Evolutionary conservation across 129 eudicot genomes (phyloP), one percentile per base, ranked within the genome.

Genomic region (Cynara cardunculus): DNA sequence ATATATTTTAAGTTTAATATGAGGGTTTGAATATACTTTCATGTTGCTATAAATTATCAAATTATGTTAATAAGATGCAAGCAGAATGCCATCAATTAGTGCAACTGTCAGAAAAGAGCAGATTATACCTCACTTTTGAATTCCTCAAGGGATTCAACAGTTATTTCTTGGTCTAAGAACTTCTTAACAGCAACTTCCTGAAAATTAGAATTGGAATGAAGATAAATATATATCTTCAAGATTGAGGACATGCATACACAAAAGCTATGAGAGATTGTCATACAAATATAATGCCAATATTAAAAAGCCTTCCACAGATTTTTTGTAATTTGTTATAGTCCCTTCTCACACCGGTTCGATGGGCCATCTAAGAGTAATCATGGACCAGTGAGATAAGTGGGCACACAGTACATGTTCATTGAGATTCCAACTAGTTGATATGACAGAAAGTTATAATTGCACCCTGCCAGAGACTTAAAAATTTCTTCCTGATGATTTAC

Each of bases 181-280:
- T 82, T 92, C 87, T 95, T 95, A 30, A 95, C 94, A 88, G 99
- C 99, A 81, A 95, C 99, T 88, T 90, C 99, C 99, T 95, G 86
- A 24, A 78, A 82, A 78, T 26, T 44, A 28, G 65, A 72, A 72
- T 46, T 11, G 80, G 75, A 61, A 41, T 27, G 61, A 83, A 14
- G 46, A 73, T 28, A 26, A 25, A 39, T 68, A 75, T 39, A 71
- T 69, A 61, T 71, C 65, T 71, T 46, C 72, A 74, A 71, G 13
- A 70, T 39, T 26, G 70, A 80, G 46, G 56, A 61, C 5, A 78
- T 44, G 21, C 65, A 66, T 37, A 30, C 73, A 66, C 39, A 75
- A 2, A 25, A 59, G 53, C 64, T 53, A 81, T 44, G 24, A 53
- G 16, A n/a, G 64, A 22, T 24, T 25, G 68, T 65, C 39, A 77